Evolutionary conservation across 371 early-diverging fungal species (phyloP).

Genomic region (Globomyces sp.): DNA sequence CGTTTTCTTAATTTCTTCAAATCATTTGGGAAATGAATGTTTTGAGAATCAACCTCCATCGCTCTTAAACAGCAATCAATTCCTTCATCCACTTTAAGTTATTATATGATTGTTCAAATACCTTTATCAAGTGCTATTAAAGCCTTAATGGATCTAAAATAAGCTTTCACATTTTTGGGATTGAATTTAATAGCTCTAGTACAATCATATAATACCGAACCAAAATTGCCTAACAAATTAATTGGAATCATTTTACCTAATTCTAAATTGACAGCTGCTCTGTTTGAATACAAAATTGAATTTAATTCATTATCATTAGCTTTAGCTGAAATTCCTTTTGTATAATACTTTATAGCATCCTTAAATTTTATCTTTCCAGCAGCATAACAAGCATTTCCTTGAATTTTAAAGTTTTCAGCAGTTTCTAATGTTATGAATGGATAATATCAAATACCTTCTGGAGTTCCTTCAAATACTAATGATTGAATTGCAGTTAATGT

Average conservation of each 20-base stretch:
- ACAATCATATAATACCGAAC: conserved; percentile 86
- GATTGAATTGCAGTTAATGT: conserved; percentile 82
- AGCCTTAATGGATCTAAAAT: conserved; percentile 87
- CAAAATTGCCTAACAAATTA: conserved; percentile 63
- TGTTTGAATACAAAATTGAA: conserved; percentile 77
- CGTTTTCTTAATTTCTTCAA: conserved; percentile 32
- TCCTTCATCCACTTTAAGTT: conserved; percentile 63
- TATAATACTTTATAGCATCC: conserved; percentile 84
- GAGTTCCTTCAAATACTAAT: conserved; percentile 89
- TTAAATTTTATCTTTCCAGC: conserved; percentile 64
- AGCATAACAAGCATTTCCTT: conserved; percentile 91
- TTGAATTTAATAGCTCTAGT: conserved; percentile 76
- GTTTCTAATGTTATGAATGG: conserved; percentile 58
- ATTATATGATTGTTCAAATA: too few species aligned
- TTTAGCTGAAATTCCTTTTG: conserved; percentile 80
- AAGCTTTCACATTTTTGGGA: conserved; percentile 84
- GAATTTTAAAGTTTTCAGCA: conserved; percentile 90
- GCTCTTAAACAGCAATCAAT: conserved; percentile 78
- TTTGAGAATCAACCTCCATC: conserved; percentile 66
- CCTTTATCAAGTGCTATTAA: conserved; percentile 67
- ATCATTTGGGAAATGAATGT: conserved; percentile 54
- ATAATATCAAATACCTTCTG: conserved; percentile 64
- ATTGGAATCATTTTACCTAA: conserved; percentile 54
- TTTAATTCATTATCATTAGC: conserved; percentile 72
- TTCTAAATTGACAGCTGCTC: conserved; percentile 92